A percentile compares a stretch with the other conserved stretches of the same genome.
phyloP scores from a whole-genome alignment of 2,329 filamentous ascomycete genomes.

The Ambrosiella beaveri region DNA sequence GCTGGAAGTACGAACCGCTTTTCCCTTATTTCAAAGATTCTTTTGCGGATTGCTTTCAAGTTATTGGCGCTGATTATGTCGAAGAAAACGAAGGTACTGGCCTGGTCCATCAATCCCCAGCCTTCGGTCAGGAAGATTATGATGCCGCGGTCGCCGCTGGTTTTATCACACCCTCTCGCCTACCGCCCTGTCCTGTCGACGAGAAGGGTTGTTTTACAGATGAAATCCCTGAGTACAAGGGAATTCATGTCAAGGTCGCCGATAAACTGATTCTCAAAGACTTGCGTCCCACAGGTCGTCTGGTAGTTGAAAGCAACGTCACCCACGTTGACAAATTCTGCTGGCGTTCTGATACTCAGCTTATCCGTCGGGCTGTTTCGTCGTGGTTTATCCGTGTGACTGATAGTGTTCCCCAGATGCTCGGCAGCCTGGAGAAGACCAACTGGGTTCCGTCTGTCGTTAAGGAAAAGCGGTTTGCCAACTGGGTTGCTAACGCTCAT shows the following conservation, averaged over 20 bases:
- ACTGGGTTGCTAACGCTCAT: constrained; percentile 16
- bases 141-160: constrained; percentile 46
- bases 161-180: constrained; percentile 43
- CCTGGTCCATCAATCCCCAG: constrained; percentile 57
- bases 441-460: constrained; percentile 16
- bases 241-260: constrained; percentile 17
- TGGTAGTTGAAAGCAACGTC: constrained; percentile 16
- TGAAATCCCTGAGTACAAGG: constrained; percentile 17
- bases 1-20: constrained; percentile 54
- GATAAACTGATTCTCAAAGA: constrained; percentile 18
- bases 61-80: constrained; percentile 53
- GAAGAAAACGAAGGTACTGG: constrained; percentile 57
- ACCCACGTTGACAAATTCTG: constrained; percentile 17
- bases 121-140: constrained; percentile 66
- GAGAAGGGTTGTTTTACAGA: constrained; percentile 23
- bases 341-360: constrained; percentile 18
- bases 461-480: constrained; percentile 18
- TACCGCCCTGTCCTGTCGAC: constrained; percentile 55
- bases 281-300: constrained; percentile 15
- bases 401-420: constrained; percentile 16
- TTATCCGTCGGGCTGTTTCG: constrained; percentile 17
- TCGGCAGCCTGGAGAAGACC: constrained; percentile 16
- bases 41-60: constrained; percentile 52
- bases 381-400: constrained; percentile 18
- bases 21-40: constrained; percentile 56